phyloP scores from a whole-genome alignment of 148 eudicot species.

The Silene latifolia region DNA sequence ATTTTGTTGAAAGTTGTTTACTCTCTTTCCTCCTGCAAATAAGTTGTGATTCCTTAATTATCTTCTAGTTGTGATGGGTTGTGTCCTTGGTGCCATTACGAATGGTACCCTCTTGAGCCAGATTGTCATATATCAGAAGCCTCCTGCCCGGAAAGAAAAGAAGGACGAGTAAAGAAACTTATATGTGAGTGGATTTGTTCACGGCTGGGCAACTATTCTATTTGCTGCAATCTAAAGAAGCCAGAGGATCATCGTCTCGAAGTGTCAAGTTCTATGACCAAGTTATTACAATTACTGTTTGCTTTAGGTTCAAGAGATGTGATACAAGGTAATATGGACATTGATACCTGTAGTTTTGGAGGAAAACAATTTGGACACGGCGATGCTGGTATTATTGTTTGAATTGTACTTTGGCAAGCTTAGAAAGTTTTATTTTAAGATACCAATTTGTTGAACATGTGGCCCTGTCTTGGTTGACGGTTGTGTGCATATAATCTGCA shows the following conservation, averaged over 20 bases:
- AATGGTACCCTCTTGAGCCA: constrained; percentile 79
- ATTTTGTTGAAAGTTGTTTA: background rate
- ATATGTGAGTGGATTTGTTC: background rate
- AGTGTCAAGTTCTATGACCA: too few species aligned
- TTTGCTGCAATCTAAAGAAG: background rate
- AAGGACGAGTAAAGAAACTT: constrained; percentile 51
- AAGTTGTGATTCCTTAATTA: constrained; percentile 33
- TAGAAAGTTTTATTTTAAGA: too few species aligned
- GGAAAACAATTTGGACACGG: too few species aligned
- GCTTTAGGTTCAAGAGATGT: too few species aligned
- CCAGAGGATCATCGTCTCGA: background rate
- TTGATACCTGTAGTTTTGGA: too few species aligned
- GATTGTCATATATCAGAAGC: constrained; percentile 68
- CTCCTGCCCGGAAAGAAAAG: constrained; percentile 56
- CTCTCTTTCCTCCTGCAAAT: background rate
- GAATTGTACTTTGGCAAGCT: too few species aligned
- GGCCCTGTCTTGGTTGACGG: too few species aligned
- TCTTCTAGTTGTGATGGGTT: constrained; percentile 66
- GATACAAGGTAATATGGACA: too few species aligned
- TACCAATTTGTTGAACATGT: too few species aligned
- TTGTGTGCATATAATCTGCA: too few species aligned
- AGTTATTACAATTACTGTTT: too few species aligned
- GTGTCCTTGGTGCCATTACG: constrained; percentile 55
- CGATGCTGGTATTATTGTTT: too few species aligned
- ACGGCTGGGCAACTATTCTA: background rate